phyloP scores from a whole-genome alignment of 805 yeast species.

The Clavispora carvajalis region DNA sequence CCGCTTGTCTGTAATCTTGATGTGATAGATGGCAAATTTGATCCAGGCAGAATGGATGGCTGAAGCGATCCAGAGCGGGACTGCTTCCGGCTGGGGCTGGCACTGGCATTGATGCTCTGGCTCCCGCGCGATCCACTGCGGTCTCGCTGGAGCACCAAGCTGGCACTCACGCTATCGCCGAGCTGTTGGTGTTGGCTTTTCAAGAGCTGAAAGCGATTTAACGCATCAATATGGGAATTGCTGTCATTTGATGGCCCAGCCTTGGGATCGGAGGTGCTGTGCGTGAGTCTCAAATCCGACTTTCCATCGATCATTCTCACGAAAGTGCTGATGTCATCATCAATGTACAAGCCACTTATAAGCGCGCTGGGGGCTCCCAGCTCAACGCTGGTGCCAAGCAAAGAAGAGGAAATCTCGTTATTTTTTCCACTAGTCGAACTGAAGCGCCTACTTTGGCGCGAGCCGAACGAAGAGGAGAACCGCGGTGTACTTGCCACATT shows the following conservation, averaged over 20 bases:
- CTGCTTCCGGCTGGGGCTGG: neutral
- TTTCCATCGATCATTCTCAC: constrained; percentile 66
- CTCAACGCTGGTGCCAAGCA: constrained; percentile 31
- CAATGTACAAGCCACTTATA: constrained; percentile 41
- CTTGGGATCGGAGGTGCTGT: constrained; percentile 11
- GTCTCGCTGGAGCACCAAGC: constrained; percentile 32
- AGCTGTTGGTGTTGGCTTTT: constrained; percentile 49
- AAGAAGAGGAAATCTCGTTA: constrained; percentile 16
- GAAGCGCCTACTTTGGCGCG: constrained; percentile 51
- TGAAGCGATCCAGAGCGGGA: neutral
- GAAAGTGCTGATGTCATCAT: constrained; percentile 64
- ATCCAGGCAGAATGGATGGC: neutral
- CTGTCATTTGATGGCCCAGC: constrained; percentile 14
- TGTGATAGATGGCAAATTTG: neutral
- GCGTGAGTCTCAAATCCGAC: constrained; percentile 41
- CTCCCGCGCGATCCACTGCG: neutral
- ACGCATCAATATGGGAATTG: constrained; percentile 36
- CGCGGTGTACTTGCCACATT: constrained; percentile 44
- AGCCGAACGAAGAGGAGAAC: constrained; percentile 69
- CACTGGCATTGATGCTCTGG: neutral
- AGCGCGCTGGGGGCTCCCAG: constrained; percentile 33
- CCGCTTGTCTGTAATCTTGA: constrained; percentile 1
- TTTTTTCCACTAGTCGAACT: constrained; percentile 26
- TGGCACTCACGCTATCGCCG: constrained; percentile 51
- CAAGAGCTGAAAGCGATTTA: constrained; percentile 48